A percentile compares a stretch with the other conserved stretches of the same genome.
Conservation (phyloP, 495 filamentous ascomycete genomes). For the Penicillium dipodomyicola region DNA sequence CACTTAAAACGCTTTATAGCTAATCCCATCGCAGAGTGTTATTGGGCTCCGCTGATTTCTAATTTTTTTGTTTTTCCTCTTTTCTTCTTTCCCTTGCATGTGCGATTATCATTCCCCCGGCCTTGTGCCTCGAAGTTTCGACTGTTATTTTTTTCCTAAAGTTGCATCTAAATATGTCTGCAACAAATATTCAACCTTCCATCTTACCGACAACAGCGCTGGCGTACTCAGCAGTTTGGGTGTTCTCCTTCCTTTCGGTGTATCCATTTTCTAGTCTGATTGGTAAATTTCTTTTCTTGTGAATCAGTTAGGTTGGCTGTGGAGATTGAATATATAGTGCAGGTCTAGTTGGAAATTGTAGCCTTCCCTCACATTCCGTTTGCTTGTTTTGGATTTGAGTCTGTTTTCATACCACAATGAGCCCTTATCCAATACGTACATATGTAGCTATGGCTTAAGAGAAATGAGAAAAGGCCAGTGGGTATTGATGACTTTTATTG, state of each 20-base stretch:
- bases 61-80: too few species aligned
- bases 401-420: neutral
- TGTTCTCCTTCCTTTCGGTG: conserved; percentile 13
- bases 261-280: conserved; percentile 18
- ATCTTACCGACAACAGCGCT: conserved; percentile 15
- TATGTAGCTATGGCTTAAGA: neutral
- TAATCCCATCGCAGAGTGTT: conserved; percentile 60
- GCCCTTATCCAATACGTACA: neutral
- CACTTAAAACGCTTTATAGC: conserved; percentile 6
- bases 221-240: conserved; percentile 21
- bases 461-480: neutral
- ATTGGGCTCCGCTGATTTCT: conserved; percentile 82
- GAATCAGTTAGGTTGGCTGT: neutral
- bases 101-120: conserved; percentile 29
- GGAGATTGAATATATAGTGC: conserved; percentile 2
- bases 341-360: neutral
- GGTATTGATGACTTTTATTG: neutral
- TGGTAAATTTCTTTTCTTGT: neutral
- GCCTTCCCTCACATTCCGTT: neutral
- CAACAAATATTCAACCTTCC: conserved; percentile 4
- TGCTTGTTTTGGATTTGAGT: neutral
- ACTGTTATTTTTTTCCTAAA: conserved; percentile 9
- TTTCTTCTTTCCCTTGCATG: conserved; percentile 25
- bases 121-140: conserved; percentile 16
- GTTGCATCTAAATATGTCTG: conserved; percentile 10